Evolutionary conservation across 768 basidiomycete species (phyloP).

Genomic region (Pholiota conissans): DNA sequence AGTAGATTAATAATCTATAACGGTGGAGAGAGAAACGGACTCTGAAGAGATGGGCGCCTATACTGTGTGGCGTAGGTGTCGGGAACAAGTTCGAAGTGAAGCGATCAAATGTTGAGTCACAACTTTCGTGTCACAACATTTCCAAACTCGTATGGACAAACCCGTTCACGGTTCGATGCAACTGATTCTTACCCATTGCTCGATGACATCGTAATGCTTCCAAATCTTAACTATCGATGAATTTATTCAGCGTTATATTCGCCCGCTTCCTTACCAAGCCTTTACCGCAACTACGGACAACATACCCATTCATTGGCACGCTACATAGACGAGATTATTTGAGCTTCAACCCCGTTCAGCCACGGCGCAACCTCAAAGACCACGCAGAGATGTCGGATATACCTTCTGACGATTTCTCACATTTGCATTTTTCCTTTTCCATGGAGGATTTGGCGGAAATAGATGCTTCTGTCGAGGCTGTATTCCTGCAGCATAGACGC

Average conservation of each 20-base stretch:
- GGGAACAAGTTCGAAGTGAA: too few species aligned
- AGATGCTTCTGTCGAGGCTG: conserved; percentile 37
- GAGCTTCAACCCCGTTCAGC: not conserved
- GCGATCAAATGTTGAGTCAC: too few species aligned
- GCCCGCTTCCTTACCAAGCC: not conserved
- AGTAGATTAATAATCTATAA: too few species aligned
- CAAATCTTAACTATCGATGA: not conserved
- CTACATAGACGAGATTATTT: not conserved
- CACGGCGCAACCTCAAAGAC: not conserved
- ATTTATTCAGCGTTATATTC: not conserved
- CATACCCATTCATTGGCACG: not conserved
- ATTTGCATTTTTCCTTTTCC: conserved; percentile 54
- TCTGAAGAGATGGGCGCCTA: not conserved
- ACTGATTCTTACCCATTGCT: too few species aligned
- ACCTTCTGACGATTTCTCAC: conserved; percentile 36
- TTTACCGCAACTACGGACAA: not conserved
- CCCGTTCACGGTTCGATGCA: too few species aligned
- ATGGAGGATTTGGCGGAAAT: conserved; percentile 53
- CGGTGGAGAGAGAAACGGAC: not conserved
- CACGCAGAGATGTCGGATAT: conserved; percentile 21
- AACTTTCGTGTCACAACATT: too few species aligned
- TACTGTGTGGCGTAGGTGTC: not conserved
- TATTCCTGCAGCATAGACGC: not conserved
- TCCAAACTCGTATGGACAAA: too few species aligned
- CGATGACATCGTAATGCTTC: not conserved